These are phyloP conservation scores for Phialophora chinensis DNA, from an alignment of 2,329 filamentous ascomycete genomes.

Conservation along the genomic window DNA sequence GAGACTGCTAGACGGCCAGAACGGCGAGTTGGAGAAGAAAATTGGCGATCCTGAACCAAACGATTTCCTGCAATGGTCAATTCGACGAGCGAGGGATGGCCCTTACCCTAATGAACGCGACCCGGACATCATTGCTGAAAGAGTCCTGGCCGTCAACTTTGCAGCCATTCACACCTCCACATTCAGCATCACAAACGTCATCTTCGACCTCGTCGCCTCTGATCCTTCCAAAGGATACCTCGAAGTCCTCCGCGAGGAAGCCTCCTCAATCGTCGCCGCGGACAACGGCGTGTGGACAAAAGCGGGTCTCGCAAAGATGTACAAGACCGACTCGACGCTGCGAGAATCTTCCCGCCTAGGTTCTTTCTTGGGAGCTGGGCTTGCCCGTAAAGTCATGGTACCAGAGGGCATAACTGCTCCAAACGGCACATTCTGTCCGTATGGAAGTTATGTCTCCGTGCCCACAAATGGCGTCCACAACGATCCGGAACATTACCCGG, in stretches of 20 bases:
- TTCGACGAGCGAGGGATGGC: conserved; percentile 58
- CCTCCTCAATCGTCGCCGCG: conserved; percentile 39
- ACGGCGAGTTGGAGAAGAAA: conserved; percentile 51
- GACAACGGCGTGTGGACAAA: conserved; percentile 46
- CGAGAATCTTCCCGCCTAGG: conserved; percentile 53
- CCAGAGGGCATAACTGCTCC: conserved; percentile 40
- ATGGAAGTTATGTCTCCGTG: conserved; percentile 53
- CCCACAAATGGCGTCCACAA: conserved; percentile 56
- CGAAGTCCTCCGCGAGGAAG: conserved; percentile 47
- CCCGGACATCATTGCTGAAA: conserved; percentile 57
- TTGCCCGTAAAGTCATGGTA: conserved; percentile 39
- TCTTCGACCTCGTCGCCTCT: conserved; percentile 43
- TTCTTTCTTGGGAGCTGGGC: conserved; percentile 47
- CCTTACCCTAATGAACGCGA: conserved; percentile 51
- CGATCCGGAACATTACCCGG: conserved; percentile 53
- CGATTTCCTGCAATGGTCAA: conserved; percentile 65
- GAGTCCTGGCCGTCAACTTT: conserved; percentile 58
- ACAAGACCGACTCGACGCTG: conserved; percentile 51
- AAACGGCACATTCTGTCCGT: conserved; percentile 55
- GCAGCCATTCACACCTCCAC: conserved; percentile 45
- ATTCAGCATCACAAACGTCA: conserved; percentile 41
- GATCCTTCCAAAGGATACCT: conserved; percentile 36
- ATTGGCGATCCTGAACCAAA: conserved; percentile 52
- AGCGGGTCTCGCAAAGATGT: conserved; percentile 46
- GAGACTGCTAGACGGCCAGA: conserved; percentile 53